phyloP scores from a whole-genome alignment of 345 rosid species.

The Arabidopsis suecica region DNA sequence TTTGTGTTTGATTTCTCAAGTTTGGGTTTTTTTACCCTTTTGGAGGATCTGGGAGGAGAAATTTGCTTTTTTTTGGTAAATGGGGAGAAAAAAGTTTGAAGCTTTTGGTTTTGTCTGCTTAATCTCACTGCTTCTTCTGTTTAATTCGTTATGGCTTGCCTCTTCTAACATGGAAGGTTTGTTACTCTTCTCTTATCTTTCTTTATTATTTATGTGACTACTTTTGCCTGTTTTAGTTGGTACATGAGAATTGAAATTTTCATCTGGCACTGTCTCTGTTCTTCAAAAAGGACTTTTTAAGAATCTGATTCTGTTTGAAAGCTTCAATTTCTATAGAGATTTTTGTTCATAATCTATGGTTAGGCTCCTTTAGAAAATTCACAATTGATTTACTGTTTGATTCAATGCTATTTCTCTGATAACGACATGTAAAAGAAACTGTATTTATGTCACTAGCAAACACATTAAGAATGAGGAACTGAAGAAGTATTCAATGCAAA shows the following conservation, averaged over 20 bases:
- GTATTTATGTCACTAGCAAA: not conserved
- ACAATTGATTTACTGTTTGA: not conserved
- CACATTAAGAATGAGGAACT: not conserved
- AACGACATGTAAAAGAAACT: not conserved
- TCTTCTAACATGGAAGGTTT: constrained; percentile 87
- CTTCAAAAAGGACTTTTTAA: not conserved
- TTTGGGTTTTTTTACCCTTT: constrained; percentile 44
- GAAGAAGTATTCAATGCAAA: not conserved
- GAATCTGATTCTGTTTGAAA: constrained; percentile 35
- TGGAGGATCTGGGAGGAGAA: constrained; percentile 63
- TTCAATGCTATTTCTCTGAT: too few relatives aligned
- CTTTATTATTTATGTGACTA: constrained; percentile 2
- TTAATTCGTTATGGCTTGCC: constrained; percentile 57
- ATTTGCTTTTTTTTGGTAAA: constrained; percentile 36
- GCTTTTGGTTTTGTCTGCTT: constrained; percentile 53
- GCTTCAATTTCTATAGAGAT: not conserved
- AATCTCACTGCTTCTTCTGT: constrained; percentile 57
- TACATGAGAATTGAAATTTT: constrained; percentile 18
- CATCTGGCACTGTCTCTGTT: constrained; percentile 36
- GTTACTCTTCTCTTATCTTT: constrained; percentile 32
- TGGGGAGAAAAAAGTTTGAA: constrained; percentile 52
- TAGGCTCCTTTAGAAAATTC: not conserved
- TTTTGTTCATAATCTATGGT: not conserved
- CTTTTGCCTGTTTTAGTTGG: constrained; percentile 20
- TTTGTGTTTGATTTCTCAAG: constrained; percentile 40